These are phyloP conservation scores for Sambucus nigra DNA, from an alignment of 129 eudicot genomes.

Conservation along the genomic window DNA sequence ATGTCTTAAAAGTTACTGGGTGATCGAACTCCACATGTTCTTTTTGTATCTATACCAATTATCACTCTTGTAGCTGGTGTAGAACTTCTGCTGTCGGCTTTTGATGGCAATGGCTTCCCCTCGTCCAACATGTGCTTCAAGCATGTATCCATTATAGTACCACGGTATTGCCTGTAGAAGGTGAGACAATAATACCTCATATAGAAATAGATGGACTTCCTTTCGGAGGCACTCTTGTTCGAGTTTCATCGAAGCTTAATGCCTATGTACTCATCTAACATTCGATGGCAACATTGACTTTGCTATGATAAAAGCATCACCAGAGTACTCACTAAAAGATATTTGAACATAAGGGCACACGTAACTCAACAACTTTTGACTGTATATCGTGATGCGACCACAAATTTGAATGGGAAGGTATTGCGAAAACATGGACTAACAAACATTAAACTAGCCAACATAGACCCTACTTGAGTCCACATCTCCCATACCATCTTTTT, in stretches of 20 bases:
- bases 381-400: background rate
- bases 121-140: slow-evolving; percentile 10
- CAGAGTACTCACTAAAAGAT: background rate
- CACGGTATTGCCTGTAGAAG: slow-evolving; percentile 9
- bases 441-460: slow-evolving; percentile 3
- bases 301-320: slow-evolving; percentile 2
- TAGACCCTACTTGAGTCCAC: background rate
- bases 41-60: background rate
- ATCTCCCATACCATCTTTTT: background rate
- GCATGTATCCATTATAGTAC: background rate
- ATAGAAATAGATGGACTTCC: slow-evolving; percentile 4
- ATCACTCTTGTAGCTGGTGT: slow-evolving; percentile 7
- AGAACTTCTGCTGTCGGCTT: slow-evolving; percentile 10
- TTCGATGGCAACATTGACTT: background rate
- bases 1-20: no score
- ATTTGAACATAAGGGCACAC: slow-evolving; percentile 7
- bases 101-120: slow-evolving; percentile 15
- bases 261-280: slow-evolving; percentile 8
- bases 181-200: slow-evolving; percentile 4
- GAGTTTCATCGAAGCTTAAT: slow-evolving; percentile 6
- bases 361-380: background rate
- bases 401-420: background rate
- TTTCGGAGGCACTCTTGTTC: background rate
- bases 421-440: slow-evolving; percentile 1
- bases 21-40: slow-evolving; percentile 2